Base-by-base conservation (phyloP, 2,329 filamentous ascomycete species). In the Fonsecaea monophora region DNA sequence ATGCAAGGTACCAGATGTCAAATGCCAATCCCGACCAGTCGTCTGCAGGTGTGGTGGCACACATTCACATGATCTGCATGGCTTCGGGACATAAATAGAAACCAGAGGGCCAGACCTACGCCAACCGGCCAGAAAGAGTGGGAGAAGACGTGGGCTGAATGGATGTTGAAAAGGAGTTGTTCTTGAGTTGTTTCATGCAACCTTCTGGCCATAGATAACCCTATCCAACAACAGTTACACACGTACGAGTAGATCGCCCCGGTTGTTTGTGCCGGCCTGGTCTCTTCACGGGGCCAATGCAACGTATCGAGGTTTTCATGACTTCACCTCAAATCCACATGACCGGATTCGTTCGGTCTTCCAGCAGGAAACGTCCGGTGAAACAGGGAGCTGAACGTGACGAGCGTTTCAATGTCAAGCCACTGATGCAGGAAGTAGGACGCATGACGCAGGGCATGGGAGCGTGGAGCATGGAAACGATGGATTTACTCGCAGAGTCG, bases 371-470 rank as follows among this genome's bases (percentile, higher is more conserved):
- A 61, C 10, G 5, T 9, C 18, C 45, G 59, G 59, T 40, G 59
- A 61, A 61, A 61, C 59, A 53, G 32, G 59, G 18, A 53, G 32
- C 18, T 32, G 34, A 32, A 61, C 42, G 37, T 38, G 9, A 61
- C 25, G 32, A 25, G 53, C 18, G 64, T 66, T 62, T 66, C 64
- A 66, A 45, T 4, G 40, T 13, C 59, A 62, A 58, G 64, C 64
- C 64, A 66, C 42, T 57, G 60, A 62, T 62, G 60, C 37, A 21
- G 53, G 18, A 32, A 48, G n/a, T 4, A 50, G 42, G 53, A 62
- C n/a, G 35, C 21, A 62, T 62, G 60, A 62, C 60, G 60, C 50
- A 62, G 60, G 32, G 48, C 45, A 53, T 40, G 58, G 58, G 25
- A 25, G 25, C 25, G 25, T 25, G 25, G 25, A 53, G 57, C 42